Percentiles rank a stretch among this genome's conserved stretches.
Evolutionary conservation across 495 filamentous ascomycete genomes (phyloP).

Genomic region (Endocarpon pusillum): DNA sequence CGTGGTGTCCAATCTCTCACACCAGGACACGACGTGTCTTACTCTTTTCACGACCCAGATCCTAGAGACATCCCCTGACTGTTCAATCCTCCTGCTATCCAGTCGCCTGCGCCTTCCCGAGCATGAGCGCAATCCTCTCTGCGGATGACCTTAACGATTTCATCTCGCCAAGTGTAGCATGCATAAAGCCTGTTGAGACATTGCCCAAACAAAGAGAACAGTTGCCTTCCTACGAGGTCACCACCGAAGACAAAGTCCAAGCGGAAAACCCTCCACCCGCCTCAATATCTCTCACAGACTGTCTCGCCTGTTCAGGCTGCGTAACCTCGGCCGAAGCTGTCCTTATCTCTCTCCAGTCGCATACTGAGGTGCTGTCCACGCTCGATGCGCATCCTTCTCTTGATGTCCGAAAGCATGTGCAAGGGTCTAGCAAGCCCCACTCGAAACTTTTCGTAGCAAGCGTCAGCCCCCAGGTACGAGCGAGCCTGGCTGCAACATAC

Average conservation of each 20-base stretch:
- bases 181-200: constrained; percentile 93
- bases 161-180: constrained; percentile 91
- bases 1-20: too few species aligned
- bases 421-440: constrained; percentile 21
- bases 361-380: constrained; percentile 70
- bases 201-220: constrained; percentile 40
- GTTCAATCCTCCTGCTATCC: too few species aligned
- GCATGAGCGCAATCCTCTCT: constrained; percentile 90
- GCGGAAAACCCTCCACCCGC: constrained; percentile 43
- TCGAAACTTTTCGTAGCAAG: constrained; percentile 72
- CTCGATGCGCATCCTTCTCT: constrained; percentile 49
- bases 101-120: too few species aligned
- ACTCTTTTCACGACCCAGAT: too few species aligned
- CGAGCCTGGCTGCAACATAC: constrained; percentile 69
- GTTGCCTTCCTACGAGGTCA: constrained; percentile 64
- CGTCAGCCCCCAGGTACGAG: constrained; percentile 77
- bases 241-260: constrained; percentile 66
- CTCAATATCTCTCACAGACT: constrained; percentile 92
- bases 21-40: too few species aligned
- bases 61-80: too few species aligned
- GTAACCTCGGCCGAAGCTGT: constrained; percentile 95
- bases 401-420: constrained; percentile 11
- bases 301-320: constrained; percentile 91
- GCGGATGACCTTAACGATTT: constrained; percentile 97
- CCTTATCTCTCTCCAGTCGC: constrained; percentile 79